Conservation (phyloP, 2,329 filamentous ascomycete species). For the Penicillium griseofulvum region DNA sequence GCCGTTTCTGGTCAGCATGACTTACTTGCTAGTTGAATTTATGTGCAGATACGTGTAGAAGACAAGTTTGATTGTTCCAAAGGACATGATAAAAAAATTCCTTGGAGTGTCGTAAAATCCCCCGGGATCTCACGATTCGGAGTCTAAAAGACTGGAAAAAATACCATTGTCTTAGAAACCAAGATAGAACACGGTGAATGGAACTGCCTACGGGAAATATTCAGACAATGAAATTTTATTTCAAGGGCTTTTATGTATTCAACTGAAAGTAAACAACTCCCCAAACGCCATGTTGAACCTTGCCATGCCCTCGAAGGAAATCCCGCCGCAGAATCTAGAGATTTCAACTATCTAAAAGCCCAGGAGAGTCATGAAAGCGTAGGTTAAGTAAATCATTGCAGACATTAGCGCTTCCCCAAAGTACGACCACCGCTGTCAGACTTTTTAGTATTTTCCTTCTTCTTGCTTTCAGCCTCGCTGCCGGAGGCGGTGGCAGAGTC, state of each 20-base stretch:
- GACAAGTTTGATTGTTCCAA: neutral
- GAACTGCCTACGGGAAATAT: neutral
- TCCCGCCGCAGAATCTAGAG: conserved; percentile 10
- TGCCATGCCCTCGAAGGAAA: conserved; percentile 25
- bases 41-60: neutral
- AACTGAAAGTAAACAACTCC: conserved; percentile 6
- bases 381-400: neutral
- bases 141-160: neutral
- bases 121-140: neutral
- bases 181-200: neutral
- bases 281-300: conserved; percentile 26
- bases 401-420: conserved; percentile 19
- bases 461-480: conserved; percentile 32
- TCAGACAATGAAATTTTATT: neutral
- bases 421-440: conserved; percentile 19
- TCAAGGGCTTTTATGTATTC: neutral
- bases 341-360: conserved; percentile 10
- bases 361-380: conserved; percentile 10
- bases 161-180: neutral
- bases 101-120: neutral
- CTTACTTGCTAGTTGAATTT: neutral
- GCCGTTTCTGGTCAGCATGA: neutral
- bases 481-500: conserved; percentile 38
- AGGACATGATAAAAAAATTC: neutral
- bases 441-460: conserved; percentile 15